Conservation (phyloP, 202 grass and related monocot genomes). For the Panicum virgatum region DNA sequence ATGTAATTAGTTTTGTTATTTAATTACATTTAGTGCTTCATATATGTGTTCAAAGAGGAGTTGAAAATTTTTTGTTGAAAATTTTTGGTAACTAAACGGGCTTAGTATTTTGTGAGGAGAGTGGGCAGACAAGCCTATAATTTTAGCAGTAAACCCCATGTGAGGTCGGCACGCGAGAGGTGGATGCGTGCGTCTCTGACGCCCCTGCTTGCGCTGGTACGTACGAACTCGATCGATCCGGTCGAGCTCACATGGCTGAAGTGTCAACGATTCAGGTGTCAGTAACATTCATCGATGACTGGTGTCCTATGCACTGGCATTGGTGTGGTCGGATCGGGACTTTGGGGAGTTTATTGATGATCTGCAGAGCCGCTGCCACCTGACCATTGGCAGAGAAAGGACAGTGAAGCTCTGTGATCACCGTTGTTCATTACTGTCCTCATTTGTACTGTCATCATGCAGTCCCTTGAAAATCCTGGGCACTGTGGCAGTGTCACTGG, state of each 20-base stretch:
- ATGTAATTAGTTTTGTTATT: no score
- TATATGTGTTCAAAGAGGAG: no score
- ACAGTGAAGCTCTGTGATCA: background rate
- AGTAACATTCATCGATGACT: background rate
- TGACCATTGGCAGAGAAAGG: background rate
- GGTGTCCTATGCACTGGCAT: background rate
- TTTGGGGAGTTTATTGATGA: background rate
- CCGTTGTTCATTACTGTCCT: background rate
- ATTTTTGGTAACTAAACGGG: no score
- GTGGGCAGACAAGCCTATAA: conserved; percentile 21
- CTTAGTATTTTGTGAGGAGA: background rate
- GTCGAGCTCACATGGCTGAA: background rate
- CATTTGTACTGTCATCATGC: background rate
- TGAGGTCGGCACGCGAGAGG: conserved; percentile 2
- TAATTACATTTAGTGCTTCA: no score
- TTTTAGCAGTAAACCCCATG: conserved; percentile 39
- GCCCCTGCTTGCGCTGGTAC: background rate
- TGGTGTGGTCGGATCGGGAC: background rate
- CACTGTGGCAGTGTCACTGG: background rate
- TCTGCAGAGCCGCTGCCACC: background rate
- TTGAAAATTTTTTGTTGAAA: no score
- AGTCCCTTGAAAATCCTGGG: background rate
- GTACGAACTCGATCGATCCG: background rate
- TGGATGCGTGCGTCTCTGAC: background rate
- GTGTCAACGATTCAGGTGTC: no score